Base-by-base conservation (phyloP, 2,329 filamentous ascomycete genomes). In the Neoascochyta sp. region DNA sequence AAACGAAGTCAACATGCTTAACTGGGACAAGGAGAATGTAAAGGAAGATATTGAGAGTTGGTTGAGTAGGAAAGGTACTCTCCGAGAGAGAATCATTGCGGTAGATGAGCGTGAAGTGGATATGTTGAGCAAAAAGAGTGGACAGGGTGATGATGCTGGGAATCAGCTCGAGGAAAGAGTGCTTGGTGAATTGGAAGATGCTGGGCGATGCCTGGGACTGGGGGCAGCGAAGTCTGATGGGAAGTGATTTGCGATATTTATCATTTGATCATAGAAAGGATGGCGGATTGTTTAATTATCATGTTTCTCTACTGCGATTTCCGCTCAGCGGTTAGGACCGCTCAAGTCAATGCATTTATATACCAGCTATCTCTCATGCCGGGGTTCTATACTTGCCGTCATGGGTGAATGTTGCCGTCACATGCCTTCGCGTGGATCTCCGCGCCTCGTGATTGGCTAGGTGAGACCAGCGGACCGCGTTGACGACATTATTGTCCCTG, bases 21-120 rank as follows among this genome's bases (percentile, higher is more conserved):
- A 78, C 29, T 94, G 86, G 81, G 86, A 95, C 54, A 72, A 76
- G 9, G 71, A 73, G 1, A 71, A 72, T 2, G 74, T 93, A 25
- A 74, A 83, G 43, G 89, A 94, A 57, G 87, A 92, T 50, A 77
- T 93, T 4, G 86, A 94, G 45, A 85, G 84, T 44, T 86, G 86
- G 73, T 66, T 95, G 16, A 80, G 80, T 30, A 74, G 80, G 35
- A 78, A 78, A 44, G 67, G 81, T 32, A 67, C 81, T 36, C 67
- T 95, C 33, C 74, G 81, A 29, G 81, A 86, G 43, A 73, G 84
- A 16, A 75, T 95, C 26, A 70, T 89, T 28, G 80, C 88, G 0
- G 71, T 84, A 12, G 85, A 78, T 16, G 75, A 81, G 50, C 76
- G 81, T 39, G 88, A 95, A 63, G 69, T 75, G 23, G 80, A 81